Base-by-base conservation (phyloP, 1,284 basidiomycete species). In the Microbotryum violaceum region DNA sequence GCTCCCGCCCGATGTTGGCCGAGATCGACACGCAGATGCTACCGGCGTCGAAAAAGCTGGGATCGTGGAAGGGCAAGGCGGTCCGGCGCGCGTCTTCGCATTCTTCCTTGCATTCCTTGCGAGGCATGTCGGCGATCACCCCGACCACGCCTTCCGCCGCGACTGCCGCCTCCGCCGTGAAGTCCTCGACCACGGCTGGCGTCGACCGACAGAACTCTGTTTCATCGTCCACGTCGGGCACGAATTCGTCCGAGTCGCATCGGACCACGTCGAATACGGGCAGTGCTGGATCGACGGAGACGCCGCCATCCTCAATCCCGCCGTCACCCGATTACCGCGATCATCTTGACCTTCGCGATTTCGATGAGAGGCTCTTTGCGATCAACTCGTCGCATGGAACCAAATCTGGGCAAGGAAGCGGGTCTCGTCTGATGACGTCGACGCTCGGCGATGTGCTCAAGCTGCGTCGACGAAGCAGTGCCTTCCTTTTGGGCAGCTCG, bases 151-250 rank as follows among this genome's bases (percentile, higher is more conserved):
- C 54, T 29, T 21, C 37, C 5, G 25, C 46, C 6, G 33, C 23
- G 9, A 46, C 18, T 27, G 20, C 20, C 14, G 27, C 42, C 18
- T 14, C 42, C 4, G n/a, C 37, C 12, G 42, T 14, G 44, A 54
- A 20, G 33, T 9, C 47, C 10, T 9, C 31, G 0, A 29, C 44
- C 31, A 48, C 57, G 18, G 58, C 37, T 29, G 65, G 61, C 23
- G 62, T 68, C 50, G 66, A 66, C 45, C 49, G 66, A 12, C 66
- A 66, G 61, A 68, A 68, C 56, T 68, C 66, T 9, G 66, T 68
- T 10, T 66, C 64, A 14, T 68, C 66, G n/a, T 54, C 60, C 8
- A 42, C 62, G 3, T 66, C 66, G 7, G 61, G 57, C 25, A 51
- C 57, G 10, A 56, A 58, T 9, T 58, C 63, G 12, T 62, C 61